Percentiles rank a stretch among this genome's conserved stretches.
Evolutionary conservation across 2,329 filamentous ascomycete genomes (phyloP).

Genomic region (Chaetomium sp.): DNA sequence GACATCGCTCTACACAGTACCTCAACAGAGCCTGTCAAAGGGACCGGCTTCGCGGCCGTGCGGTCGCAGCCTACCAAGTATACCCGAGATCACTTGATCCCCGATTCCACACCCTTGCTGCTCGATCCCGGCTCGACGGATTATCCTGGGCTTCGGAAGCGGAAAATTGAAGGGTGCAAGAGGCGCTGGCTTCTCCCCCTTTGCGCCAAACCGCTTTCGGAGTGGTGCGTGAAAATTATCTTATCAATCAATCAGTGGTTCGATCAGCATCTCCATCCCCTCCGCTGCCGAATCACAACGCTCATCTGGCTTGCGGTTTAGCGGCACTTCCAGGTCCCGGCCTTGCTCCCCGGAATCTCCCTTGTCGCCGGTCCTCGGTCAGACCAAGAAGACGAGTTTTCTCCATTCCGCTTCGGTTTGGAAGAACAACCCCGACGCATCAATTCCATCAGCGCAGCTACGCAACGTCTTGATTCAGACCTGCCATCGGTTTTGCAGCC

Average conservation of each 20-base stretch:
- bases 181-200: too few species aligned
- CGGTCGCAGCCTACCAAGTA: not conserved
- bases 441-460: not conserved
- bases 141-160: constrained; percentile 5
- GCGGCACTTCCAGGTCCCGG: constrained; percentile 16
- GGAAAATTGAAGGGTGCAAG: too few species aligned
- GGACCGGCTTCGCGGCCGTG: not conserved
- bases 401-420: not conserved
- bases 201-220: constrained; percentile 21
- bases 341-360: constrained; percentile 24
- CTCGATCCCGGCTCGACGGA: not conserved
- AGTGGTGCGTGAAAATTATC: constrained; percentile 32
- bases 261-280: constrained; percentile 26
- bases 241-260: constrained; percentile 39
- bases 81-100: not conserved
- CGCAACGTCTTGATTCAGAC: not conserved
- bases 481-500: not conserved
- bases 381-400: constrained; percentile 8
- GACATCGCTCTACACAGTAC: constrained; percentile 11
- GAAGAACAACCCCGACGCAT: not conserved
- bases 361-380: constrained; percentile 19
- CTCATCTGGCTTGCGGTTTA: constrained; percentile 13
- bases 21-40: not conserved
- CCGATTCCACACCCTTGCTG: not conserved
- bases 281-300: constrained; percentile 29